A percentile compares a stretch with the other conserved stretches of the same genome.
phyloP scores from a whole-genome alignment of 140 eudicot species.

The Anethum foeniculum region DNA sequence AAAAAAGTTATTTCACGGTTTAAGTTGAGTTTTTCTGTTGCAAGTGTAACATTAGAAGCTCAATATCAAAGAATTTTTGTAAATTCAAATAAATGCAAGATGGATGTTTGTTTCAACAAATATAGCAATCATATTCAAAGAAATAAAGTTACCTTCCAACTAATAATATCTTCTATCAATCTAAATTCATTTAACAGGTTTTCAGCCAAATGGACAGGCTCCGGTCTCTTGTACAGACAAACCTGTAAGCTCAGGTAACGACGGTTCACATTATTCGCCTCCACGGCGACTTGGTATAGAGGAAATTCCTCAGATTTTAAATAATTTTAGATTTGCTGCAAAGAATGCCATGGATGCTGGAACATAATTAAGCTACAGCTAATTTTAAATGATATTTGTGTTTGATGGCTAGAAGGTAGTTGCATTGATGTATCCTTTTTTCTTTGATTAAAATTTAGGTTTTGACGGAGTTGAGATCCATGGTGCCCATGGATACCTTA shows the following conservation, averaged over 20 bases:
- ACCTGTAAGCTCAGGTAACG: constrained; percentile 21
- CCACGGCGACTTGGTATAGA: background rate
- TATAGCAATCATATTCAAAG: background rate
- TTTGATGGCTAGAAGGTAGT: too few relatives aligned
- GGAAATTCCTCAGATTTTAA: background rate
- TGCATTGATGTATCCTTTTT: too few relatives aligned
- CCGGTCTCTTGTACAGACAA: constrained; percentile 39
- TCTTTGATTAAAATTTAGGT: too few relatives aligned
- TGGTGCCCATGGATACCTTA: too few relatives aligned
- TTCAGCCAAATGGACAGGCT: constrained; percentile 27
- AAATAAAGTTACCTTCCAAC: background rate
- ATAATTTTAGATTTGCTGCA: constrained; percentile 8
- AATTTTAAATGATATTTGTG: background rate
- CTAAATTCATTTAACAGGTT: background rate
- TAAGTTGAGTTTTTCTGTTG: background rate
- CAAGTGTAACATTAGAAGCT: background rate
- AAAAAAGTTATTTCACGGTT: background rate
- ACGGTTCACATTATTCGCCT: background rate
- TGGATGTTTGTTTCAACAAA: background rate
- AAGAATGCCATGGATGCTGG: constrained; percentile 6
- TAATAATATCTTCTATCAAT: background rate
- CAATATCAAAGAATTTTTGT: background rate
- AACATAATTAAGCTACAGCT: background rate
- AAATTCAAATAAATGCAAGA: background rate
- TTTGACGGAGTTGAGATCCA: too few relatives aligned